Evolutionary conservation across 768 basidiomycete genomes (phyloP).

Genomic region (Exsudoporus frostii): DNA sequence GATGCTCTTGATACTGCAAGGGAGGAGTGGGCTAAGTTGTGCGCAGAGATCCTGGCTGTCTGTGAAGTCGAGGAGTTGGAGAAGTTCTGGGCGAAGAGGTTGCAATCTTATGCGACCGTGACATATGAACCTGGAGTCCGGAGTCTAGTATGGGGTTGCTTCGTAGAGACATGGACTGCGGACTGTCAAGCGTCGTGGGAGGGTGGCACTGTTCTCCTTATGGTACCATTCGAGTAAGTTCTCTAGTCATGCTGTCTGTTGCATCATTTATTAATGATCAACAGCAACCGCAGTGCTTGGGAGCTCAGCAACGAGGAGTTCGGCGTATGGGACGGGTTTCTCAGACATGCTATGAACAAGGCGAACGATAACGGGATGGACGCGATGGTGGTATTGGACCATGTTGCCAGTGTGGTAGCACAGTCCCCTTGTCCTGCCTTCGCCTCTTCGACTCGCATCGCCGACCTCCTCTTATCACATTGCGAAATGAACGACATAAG

Average conservation of each 20-base stretch:
- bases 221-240: conserved; percentile 62
- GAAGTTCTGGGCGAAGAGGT: conserved; percentile 47
- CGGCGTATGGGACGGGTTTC: conserved; percentile 56
- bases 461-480: conserved; percentile 58
- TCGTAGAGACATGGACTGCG: conserved; percentile 54
- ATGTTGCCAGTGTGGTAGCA: conserved; percentile 48
- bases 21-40: conserved; percentile 57
- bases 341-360: conserved; percentile 48
- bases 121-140: conserved; percentile 41
- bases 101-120: conserved; percentile 21
- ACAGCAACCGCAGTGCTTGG: conserved; percentile 46
- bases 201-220: conserved; percentile 47
- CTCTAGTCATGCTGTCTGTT: conserved; percentile 1
- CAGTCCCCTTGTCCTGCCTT: conserved; percentile 38
- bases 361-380: conserved; percentile 63
- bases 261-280: conserved; percentile 3
- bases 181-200: conserved; percentile 50
- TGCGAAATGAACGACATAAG: conserved; percentile 49
- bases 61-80: conserved; percentile 47
- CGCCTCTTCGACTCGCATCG: conserved; percentile 48
- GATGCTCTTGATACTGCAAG: conserved; percentile 44
- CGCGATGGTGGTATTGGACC: conserved; percentile 49
- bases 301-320: conserved; percentile 53
- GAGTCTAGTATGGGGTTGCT: conserved; percentile 55
- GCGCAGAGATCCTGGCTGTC: conserved; percentile 49